Evolutionary conservation across 2,329 filamentous ascomycete species (phyloP).

Genomic region (Amphichorda felina): DNA sequence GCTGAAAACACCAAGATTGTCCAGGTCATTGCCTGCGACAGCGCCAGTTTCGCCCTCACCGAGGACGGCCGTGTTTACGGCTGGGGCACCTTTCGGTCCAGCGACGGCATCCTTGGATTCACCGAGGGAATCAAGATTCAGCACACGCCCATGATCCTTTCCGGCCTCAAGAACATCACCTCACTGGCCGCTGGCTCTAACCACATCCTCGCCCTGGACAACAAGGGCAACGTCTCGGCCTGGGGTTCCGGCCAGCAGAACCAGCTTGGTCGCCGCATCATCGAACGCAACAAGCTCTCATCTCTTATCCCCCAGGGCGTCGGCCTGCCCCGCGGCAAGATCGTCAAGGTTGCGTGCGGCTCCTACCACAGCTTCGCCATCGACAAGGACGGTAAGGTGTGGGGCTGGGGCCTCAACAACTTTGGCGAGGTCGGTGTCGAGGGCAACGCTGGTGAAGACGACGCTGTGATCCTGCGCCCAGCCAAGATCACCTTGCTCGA

Average conservation of each 20-base stretch:
- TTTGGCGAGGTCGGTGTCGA: constrained; percentile 67
- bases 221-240: constrained; percentile 50
- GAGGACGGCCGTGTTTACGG: constrained; percentile 66
- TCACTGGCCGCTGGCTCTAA: constrained; percentile 56
- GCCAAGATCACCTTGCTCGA: constrained; percentile 53
- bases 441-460: constrained; percentile 37
- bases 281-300: constrained; percentile 51
- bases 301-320: constrained; percentile 49
- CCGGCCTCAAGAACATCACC: constrained; percentile 53
- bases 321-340: constrained; percentile 43
- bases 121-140: constrained; percentile 38
- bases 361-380: constrained; percentile 78
- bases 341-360: constrained; percentile 46
- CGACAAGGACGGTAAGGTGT: constrained; percentile 57
- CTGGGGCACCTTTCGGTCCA: constrained; percentile 69
- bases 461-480: constrained; percentile 61
- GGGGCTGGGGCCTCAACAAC: constrained; percentile 78
- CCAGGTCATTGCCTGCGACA: constrained; percentile 62
- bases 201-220: constrained; percentile 57
- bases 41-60: constrained; percentile 64
- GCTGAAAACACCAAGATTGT: constrained; percentile 46
- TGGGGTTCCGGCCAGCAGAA: constrained; percentile 65
- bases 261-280: constrained; percentile 46
- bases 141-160: constrained; percentile 39
- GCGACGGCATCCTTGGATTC: constrained; percentile 55